Evolutionary conservation across 2,329 filamentous ascomycete genomes (phyloP), one percentile per base, ranked within the genome.

Genomic region (Calonectria montana): DNA sequence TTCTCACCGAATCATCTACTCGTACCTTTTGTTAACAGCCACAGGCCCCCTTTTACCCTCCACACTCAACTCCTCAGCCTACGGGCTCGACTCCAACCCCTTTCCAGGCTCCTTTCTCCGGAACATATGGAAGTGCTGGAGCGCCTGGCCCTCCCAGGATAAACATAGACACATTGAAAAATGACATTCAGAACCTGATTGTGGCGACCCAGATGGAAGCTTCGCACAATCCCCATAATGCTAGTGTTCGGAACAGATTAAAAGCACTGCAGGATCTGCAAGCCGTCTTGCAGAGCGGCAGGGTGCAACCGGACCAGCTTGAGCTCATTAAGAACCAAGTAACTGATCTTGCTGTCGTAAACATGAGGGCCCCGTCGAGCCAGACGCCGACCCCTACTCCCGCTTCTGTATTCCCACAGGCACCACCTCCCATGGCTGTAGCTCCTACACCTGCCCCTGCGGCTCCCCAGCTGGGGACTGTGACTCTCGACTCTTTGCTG

Each of bases 231-330:
- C 93, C 93, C 72, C 90, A 92, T 87, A 94, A 98, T 87, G 85
- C 88, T 84, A 90, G 91, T 84, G 89, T 94, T 81, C 93, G 94
- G 82, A 92, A 91, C 80, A 94, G 94, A 84, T 87, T 98, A 80
- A 94, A 94, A 85, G 95, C 95, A 74, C 90, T 98, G 78, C 87
- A 96, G 84, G 94, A 97, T 83, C 89, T 98, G 75, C 94, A 97
- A 86, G 80, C 78, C 71, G 91, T 89, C 77, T 87, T 98, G 81
- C 91, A 94, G 82, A 92, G 89, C 77, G 93, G 95, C 83, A 92
- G 92, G 81, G 88, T 98, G 82, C 93, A 93, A 71, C 91, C 92
- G 79, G 92, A 96, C 80, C 94, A 97, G 86, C 89, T 98, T 81
- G 91, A 94, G 84, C 91, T 94, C 82, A 94, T 98, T 84, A 94